Evolutionary conservation across 2,329 filamentous ascomycete genomes (phyloP).

Genomic region (Trichoderma afroharzianum): DNA sequence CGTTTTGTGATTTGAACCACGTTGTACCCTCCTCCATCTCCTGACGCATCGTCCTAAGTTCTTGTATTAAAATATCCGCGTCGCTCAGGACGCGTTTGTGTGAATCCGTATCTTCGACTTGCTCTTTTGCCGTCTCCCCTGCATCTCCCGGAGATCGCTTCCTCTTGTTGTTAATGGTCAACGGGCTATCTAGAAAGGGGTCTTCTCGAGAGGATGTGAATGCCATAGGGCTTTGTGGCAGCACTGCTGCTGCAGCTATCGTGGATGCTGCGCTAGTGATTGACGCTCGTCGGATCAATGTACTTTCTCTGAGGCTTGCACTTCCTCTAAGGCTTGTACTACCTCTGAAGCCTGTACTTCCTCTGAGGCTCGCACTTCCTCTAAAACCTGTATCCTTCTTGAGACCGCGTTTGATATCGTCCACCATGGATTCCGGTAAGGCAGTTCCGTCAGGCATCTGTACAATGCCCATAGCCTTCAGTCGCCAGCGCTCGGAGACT

Average conservation of each 20-base stretch:
- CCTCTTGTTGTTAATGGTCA: slow-evolving; percentile 22
- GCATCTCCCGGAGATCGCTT: slow-evolving; percentile 23
- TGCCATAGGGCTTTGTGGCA: not conserved
- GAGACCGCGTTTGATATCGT: slow-evolving; percentile 41
- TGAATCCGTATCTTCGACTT: not conserved
- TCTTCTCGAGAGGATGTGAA: not conserved
- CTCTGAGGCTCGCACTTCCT: not conserved
- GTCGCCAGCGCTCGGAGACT: slow-evolving; percentile 43
- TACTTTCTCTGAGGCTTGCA: not conserved
- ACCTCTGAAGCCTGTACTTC: not conserved
- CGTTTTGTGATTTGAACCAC: slow-evolving; percentile 46
- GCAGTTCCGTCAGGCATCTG: slow-evolving; percentile 52
- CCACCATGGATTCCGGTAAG: slow-evolving; percentile 48
- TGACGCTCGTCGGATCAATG: slow-evolving; percentile 26
- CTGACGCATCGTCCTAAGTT: slow-evolving; percentile 40
- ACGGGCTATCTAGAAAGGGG: not conserved
- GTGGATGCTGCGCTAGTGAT: not conserved
- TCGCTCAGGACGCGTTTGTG: slow-evolving; percentile 43
- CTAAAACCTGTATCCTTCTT: slow-evolving; percentile 34
- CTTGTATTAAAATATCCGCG: slow-evolving; percentile 37
- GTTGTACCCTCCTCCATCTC: slow-evolving; percentile 46
- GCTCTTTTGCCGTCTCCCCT: not conserved
- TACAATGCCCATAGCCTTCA: slow-evolving; percentile 50
- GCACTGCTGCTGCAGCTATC: not conserved
- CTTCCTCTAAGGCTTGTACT: not conserved